These are phyloP conservation scores for Toxoplasma gondii DNA, from an alignment of 169 alveolate genomes.

Conservation along the genomic window DNA sequence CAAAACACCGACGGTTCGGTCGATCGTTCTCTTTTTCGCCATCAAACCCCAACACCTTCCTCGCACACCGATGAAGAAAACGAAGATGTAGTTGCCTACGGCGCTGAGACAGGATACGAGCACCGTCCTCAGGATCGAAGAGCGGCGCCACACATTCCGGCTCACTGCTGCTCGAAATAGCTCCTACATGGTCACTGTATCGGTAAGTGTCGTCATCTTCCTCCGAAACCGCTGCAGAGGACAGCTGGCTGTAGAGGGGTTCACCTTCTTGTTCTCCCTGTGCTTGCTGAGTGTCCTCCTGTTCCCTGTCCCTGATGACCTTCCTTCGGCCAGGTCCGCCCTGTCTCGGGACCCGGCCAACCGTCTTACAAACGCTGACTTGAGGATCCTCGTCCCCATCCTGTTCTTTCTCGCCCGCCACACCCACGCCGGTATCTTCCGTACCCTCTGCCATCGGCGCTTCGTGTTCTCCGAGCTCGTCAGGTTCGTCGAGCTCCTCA, in stretches of 20 bases:
- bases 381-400: not conserved
- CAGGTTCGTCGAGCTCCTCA: too few relatives aligned
- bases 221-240: not conserved
- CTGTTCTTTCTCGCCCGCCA: not conserved
- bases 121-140: not conserved
- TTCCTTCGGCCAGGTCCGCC: not conserved
- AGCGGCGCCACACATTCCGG: not conserved
- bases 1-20: too few relatives aligned
- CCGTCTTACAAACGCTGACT: not conserved
- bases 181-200: constrained; percentile 3
- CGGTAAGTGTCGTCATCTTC: not conserved
- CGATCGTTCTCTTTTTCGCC: not conserved
- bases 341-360: not conserved
- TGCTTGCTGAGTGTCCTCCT: not conserved
- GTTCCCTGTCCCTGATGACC: not conserved
- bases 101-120: not conserved
- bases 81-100: not conserved
- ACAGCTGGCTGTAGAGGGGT: not conserved
- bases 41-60: not conserved
- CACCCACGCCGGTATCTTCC: not conserved
- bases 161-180: constrained; percentile 4
- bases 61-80: not conserved
- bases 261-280: not conserved
- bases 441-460: too few relatives aligned
- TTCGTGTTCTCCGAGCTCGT: too few relatives aligned